Percentiles rank a stretch among this genome's conserved stretches.
Evolutionary conservation across 2,329 filamentous ascomycete genomes (phyloP).

Genomic region (Metarhizium brunneum): DNA sequence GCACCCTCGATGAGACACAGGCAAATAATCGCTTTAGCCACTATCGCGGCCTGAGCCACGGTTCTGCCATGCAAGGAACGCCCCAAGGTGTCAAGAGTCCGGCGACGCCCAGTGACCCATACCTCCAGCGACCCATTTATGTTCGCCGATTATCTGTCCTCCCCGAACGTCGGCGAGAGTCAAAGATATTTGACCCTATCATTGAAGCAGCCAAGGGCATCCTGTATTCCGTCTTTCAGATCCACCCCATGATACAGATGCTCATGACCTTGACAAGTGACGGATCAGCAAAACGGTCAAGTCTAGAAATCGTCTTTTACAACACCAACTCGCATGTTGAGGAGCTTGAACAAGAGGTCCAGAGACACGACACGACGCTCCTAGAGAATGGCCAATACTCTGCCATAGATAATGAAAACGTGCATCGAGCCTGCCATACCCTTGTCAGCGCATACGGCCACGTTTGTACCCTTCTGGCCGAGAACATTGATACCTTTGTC

Average conservation of each 20-base stretch:
- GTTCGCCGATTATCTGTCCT: slow-evolving; percentile 54
- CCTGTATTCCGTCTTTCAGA: slow-evolving; percentile 57
- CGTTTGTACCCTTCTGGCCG: slow-evolving; percentile 50
- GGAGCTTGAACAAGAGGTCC: slow-evolving; percentile 55
- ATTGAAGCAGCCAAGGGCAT: slow-evolving; percentile 58
- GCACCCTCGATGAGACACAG: slow-evolving; percentile 53
- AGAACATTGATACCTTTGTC: slow-evolving; percentile 55
- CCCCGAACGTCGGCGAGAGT: slow-evolving; percentile 54
- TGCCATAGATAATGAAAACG: slow-evolving; percentile 51
- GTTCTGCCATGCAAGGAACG: slow-evolving; percentile 55
- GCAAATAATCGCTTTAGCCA: slow-evolving; percentile 58
- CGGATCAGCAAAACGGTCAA: slow-evolving; percentile 50
- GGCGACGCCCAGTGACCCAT: slow-evolving; percentile 49
- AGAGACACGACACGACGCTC: slow-evolving; percentile 45
- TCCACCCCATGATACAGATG: slow-evolving; percentile 59
- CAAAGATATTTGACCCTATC: slow-evolving; percentile 50
- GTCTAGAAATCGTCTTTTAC: slow-evolving; percentile 58
- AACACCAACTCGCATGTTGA: slow-evolving; percentile 59
- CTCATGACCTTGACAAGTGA: slow-evolving; percentile 53
- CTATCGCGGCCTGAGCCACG: slow-evolving; percentile 57
- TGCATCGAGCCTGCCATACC: slow-evolving; percentile 53
- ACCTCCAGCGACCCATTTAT: slow-evolving; percentile 50
- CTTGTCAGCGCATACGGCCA: slow-evolving; percentile 57
- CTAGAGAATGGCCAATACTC: slow-evolving; percentile 37
- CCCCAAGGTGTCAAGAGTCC: slow-evolving; percentile 40